Conservation (phyloP, 768 basidiomycete species). For the Favolaschia claudopus region DNA sequence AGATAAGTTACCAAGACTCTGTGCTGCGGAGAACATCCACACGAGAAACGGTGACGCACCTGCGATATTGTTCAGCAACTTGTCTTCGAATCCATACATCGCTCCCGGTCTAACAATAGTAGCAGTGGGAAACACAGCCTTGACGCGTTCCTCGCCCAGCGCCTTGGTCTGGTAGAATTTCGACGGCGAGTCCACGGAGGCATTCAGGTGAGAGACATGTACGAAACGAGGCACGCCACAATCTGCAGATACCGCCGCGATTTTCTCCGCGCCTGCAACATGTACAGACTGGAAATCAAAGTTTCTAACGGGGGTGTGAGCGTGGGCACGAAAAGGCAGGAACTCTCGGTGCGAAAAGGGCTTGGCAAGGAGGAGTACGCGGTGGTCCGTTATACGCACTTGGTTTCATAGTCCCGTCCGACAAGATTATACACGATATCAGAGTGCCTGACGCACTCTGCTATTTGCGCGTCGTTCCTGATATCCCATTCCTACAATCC, state of each 20-base stretch:
- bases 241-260: constrained; percentile 83
- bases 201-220: constrained; percentile 96
- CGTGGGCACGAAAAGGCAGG: constrained; percentile 8
- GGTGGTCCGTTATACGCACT: constrained; percentile 72
- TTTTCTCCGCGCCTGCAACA: constrained; percentile 80
- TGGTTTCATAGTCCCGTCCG: constrained; percentile 94
- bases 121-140: constrained; percentile 81
- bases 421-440: constrained; percentile 97
- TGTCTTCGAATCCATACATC: constrained; percentile 97
- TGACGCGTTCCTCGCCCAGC: constrained; percentile 88
- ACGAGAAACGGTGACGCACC: no score
- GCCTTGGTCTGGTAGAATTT: constrained; percentile 90
- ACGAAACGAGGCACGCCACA: constrained; percentile 85
- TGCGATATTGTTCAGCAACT: constrained; percentile 90
- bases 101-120: constrained; percentile 87
- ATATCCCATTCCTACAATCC: constrained; percentile 98
- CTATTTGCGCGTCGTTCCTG: constrained; percentile 88
- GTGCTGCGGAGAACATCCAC: constrained; percentile 12
- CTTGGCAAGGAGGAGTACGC: constrained; percentile 3
- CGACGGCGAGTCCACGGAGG: constrained; percentile 78
- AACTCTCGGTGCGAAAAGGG: constrained; percentile 19
- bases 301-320: constrained; percentile 64
- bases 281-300: constrained; percentile 86
- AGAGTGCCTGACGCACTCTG: constrained; percentile 92
- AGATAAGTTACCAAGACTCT: constrained; percentile 23